Evolutionary conservation across 2,329 filamentous ascomycete genomes (phyloP).

Genomic region (Fusarium marasasianum): DNA sequence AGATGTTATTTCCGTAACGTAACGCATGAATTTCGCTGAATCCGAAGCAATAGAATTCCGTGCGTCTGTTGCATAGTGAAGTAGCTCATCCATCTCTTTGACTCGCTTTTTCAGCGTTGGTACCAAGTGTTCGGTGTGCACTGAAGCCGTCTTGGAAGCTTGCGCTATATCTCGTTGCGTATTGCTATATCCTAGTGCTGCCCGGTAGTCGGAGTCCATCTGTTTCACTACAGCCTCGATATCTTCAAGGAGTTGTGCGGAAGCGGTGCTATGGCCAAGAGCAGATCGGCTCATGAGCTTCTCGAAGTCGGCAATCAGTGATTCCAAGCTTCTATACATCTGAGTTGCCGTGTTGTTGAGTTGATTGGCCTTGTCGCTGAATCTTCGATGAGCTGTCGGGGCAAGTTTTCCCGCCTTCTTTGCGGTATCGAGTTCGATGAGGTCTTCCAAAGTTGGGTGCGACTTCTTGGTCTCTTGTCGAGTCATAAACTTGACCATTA

Average conservation of each 20-base stretch:
- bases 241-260: conserved; percentile 78
- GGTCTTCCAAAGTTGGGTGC: conserved; percentile 73
- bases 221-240: conserved; percentile 88
- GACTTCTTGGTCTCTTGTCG: conserved; percentile 53
- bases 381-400: conserved; percentile 65
- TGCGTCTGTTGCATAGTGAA: conserved; percentile 67
- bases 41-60: conserved; percentile 74
- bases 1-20: conserved; percentile 81
- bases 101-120: conserved; percentile 66
- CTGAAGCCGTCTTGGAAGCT: conserved; percentile 70
- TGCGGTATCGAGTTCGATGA: conserved; percentile 79
- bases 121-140: conserved; percentile 70
- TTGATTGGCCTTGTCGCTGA: conserved; percentile 67
- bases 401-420: conserved; percentile 76
- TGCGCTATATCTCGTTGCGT: conserved; percentile 69
- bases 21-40: conserved; percentile 80
- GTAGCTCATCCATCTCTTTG: conserved; percentile 69
- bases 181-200: conserved; percentile 74
- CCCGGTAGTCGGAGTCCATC: conserved; percentile 85
- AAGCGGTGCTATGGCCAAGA: conserved; percentile 68
- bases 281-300: conserved; percentile 64
- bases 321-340: conserved; percentile 70
- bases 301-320: conserved; percentile 71
- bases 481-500: conserved; percentile 75
- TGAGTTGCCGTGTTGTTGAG: conserved; percentile 68